phyloP scores from a whole-genome alignment of 2,329 filamentous ascomycete genomes.

The Lasiodiplodia theobromae region DNA sequence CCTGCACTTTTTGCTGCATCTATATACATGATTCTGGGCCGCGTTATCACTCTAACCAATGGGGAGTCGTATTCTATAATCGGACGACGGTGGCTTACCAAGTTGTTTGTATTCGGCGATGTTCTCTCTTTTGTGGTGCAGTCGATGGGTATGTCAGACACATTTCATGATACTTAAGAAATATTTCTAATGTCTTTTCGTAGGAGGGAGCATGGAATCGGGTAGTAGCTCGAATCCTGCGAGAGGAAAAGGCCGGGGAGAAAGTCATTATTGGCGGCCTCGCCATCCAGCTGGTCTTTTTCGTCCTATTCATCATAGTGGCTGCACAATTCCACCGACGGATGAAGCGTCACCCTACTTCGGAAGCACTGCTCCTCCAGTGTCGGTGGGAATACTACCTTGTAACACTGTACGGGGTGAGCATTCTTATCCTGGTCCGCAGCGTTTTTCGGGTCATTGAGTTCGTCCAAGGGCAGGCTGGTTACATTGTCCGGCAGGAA shows the following conservation, averaged over 20 bases:
- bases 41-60: constrained; percentile 46
- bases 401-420: constrained; percentile 52
- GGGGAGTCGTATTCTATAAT: constrained; percentile 47
- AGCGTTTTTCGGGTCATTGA: constrained; percentile 58
- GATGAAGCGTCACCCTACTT: not conserved
- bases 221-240: not conserved
- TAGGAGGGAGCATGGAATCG: constrained; percentile 17
- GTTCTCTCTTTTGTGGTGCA: constrained; percentile 52
- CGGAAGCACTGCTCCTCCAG: not conserved
- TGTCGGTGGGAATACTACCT: constrained; percentile 47
- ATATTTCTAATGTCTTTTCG: not conserved
- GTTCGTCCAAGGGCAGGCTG: constrained; percentile 54
- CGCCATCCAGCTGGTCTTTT: constrained; percentile 43
- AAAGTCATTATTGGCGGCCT: constrained; percentile 38
- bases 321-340: constrained; percentile 41
- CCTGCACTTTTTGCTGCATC: constrained; percentile 57
- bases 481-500: constrained; percentile 55
- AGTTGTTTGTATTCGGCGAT: constrained; percentile 53
- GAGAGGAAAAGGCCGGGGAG: not conserved
- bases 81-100: constrained; percentile 46
- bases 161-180: not conserved
- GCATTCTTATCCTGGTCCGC: constrained; percentile 57
- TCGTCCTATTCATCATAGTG: constrained; percentile 41
- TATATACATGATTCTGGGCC: constrained; percentile 54
- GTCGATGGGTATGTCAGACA: constrained; percentile 28